Conservation (phyloP, 768 basidiomycete genomes). For the Grammothele lineata region DNA sequence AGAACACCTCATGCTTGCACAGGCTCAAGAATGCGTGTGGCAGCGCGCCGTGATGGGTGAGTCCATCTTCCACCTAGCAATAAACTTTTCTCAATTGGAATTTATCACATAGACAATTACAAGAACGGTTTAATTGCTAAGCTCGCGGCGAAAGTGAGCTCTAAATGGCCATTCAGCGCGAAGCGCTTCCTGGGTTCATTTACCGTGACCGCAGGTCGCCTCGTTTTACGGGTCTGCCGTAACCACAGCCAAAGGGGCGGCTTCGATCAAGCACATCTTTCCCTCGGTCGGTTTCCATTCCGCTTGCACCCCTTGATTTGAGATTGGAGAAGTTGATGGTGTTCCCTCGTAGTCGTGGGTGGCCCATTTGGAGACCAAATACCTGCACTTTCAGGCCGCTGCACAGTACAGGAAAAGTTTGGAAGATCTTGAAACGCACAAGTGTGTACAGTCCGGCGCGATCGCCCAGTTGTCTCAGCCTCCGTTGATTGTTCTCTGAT, state of each 20-base stretch:
- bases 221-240: conserved; percentile 58
- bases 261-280: conserved; percentile 42
- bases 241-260: conserved; percentile 39
- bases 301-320: background rate
- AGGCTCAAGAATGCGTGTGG: conserved; percentile 97
- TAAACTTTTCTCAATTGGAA: no score
- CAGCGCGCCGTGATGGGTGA: conserved; percentile 83
- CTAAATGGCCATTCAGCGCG: no score
- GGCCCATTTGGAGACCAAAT: conserved; percentile 78
- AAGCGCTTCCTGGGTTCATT: background rate
- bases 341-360: conserved; percentile 68
- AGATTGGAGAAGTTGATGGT: background rate
- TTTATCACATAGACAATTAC: conserved; percentile 45
- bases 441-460: no score
- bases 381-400: conserved; percentile 82
- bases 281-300: conserved; percentile 44
- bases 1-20: conserved; percentile 80
- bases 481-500: no score
- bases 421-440: conserved; percentile 79
- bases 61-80: conserved; percentile 1
- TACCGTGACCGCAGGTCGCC: conserved; percentile 54
- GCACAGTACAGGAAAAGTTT: conserved; percentile 85
- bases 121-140: conserved; percentile 84
- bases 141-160: conserved; percentile 65
- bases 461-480: background rate